A percentile compares a stretch with the other conserved stretches of the same genome.
These are phyloP conservation scores for Sistotremastrum niveocremeum DNA, from an alignment of 768 basidiomycete genomes.

Conservation along the genomic window DNA sequence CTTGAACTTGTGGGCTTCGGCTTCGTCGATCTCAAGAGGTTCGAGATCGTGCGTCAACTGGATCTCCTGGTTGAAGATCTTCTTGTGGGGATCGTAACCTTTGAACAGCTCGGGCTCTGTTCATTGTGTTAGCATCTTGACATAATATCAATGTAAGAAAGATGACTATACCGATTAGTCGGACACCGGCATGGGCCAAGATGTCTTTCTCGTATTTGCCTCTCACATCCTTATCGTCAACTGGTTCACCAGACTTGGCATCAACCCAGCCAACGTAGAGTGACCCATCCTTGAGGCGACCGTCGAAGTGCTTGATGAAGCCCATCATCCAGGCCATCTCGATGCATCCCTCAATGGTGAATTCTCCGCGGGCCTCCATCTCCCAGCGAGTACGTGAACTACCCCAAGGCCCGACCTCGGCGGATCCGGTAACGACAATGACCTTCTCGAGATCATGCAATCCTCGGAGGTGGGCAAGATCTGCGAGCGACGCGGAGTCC, in stretches of 20 bases:
- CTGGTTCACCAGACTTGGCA: conserved; percentile 80
- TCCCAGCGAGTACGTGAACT: conserved; percentile 98
- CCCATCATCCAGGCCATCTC: conserved; percentile 99
- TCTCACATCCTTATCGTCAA: conserved; percentile 95
- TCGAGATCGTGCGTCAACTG: conserved; percentile 95
- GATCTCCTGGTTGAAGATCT: conserved; percentile 93
- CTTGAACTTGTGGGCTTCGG: conserved; percentile 92
- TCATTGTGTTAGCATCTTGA: conserved; percentile 7
- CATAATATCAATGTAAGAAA: not conserved
- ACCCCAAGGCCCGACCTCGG: conserved; percentile 97
- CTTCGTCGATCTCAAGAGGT: conserved; percentile 82
- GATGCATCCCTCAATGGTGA: conserved; percentile 95
- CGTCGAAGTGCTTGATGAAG: conserved; percentile 96
- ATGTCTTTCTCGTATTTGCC: conserved; percentile 93
- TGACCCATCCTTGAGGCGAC: conserved; percentile 83
- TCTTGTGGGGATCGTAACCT: conserved; percentile 96
- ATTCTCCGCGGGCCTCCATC: conserved; percentile 96
- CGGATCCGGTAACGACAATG: conserved; percentile 90
- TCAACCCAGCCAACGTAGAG: conserved; percentile 98
- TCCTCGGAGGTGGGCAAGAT: conserved; percentile 70
- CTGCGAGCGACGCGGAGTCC: conserved; percentile 46
- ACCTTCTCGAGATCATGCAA: conserved; percentile 94
- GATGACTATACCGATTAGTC: conserved; percentile 66
- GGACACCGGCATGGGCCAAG: conserved; percentile 79
- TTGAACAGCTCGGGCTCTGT: conserved; percentile 95